These are phyloP conservation scores for Xanthoceras sorbifolium DNA, from an alignment of 345 rosid species.

Conservation along the genomic window DNA sequence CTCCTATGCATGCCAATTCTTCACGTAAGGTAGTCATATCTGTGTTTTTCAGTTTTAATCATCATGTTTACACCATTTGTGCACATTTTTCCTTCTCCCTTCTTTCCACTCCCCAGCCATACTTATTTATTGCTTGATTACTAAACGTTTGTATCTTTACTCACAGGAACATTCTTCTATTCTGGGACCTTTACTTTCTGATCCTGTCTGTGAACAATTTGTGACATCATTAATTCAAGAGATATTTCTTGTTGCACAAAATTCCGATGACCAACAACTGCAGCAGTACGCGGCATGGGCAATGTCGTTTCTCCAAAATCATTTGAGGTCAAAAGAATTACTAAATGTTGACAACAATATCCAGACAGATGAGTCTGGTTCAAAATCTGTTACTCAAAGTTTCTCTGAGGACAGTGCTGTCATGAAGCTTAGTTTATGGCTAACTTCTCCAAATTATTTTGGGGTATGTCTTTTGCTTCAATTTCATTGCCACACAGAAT, in stretches of 20 bases:
- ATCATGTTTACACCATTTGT: not conserved
- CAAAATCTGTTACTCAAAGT: conserved; percentile 46
- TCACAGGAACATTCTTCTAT: conserved; percentile 62
- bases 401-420: conserved; percentile 67
- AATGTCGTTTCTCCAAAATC: conserved; percentile 66
- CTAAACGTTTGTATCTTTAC: conserved; percentile 27
- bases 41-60: conserved; percentile 14
- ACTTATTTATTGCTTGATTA: conserved; percentile 9
- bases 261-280: conserved; percentile 64
- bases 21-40: conserved; percentile 50
- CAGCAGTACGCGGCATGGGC: conserved; percentile 90
- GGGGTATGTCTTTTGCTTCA: conserved; percentile 40
- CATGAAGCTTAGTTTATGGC: conserved; percentile 68
- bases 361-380: conserved; percentile 39
- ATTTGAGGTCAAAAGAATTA: conserved; percentile 59
- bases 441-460: conserved; percentile 47
- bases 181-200: conserved; percentile 61
- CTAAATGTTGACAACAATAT: conserved; percentile 25
- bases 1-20: conserved; percentile 32
- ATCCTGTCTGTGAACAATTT: conserved; percentile 49
- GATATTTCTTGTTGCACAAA: conserved; percentile 78
- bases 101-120: not conserved
- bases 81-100: not conserved
- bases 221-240: conserved; percentile 74
- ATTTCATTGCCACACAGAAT: not conserved